Evolutionary conservation across 2,329 filamentous ascomycete genomes (phyloP).

Genomic region (Aspergillus aculeatinus): DNA sequence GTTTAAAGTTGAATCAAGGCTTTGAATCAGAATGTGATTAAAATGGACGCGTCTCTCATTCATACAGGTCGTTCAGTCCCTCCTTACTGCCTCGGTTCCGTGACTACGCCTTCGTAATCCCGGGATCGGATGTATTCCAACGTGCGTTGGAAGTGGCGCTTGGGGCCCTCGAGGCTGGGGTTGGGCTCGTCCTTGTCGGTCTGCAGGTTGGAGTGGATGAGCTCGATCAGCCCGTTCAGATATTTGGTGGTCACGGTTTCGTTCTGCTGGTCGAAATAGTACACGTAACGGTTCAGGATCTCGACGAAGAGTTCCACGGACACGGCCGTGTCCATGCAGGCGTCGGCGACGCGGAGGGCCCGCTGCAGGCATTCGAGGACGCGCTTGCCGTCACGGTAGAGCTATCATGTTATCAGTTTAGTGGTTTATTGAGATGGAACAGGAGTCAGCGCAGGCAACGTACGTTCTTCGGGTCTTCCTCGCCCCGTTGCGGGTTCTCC

Average conservation of each 20-base stretch:
- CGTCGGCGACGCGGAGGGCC: constrained; percentile 91
- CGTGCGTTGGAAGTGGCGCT: constrained; percentile 91
- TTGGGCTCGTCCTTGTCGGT: constrained; percentile 68
- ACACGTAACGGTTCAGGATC: constrained; percentile 96
- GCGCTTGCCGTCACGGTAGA: constrained; percentile 95
- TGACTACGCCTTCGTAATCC: constrained; percentile 89
- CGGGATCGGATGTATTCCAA: constrained; percentile 88
- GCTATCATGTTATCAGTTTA: constrained; percentile 49
- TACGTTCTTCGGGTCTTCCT: constrained; percentile 78
- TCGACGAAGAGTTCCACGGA: constrained; percentile 98
- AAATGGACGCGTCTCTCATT: constrained; percentile 12
- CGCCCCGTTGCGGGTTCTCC: constrained; percentile 71
- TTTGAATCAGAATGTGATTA: not conserved
- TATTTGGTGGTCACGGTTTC: constrained; percentile 98
- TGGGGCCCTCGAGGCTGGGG: constrained; percentile 79
- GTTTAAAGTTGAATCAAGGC: too few species aligned
- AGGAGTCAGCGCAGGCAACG: constrained; percentile 35
- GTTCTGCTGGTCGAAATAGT: constrained; percentile 99
- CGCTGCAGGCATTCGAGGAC: constrained; percentile 95
- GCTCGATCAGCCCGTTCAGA: constrained; percentile 93
- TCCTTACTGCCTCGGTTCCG: constrained; percentile 55
- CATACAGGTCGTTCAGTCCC: not conserved
- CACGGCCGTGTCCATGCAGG: constrained; percentile 97
- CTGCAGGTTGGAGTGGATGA: constrained; percentile 93
- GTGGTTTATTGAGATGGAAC: not conserved